These are phyloP conservation scores for Calonectria henricotiae DNA, from an alignment of 2,329 filamentous ascomycete genomes.

Conservation along the genomic window DNA sequence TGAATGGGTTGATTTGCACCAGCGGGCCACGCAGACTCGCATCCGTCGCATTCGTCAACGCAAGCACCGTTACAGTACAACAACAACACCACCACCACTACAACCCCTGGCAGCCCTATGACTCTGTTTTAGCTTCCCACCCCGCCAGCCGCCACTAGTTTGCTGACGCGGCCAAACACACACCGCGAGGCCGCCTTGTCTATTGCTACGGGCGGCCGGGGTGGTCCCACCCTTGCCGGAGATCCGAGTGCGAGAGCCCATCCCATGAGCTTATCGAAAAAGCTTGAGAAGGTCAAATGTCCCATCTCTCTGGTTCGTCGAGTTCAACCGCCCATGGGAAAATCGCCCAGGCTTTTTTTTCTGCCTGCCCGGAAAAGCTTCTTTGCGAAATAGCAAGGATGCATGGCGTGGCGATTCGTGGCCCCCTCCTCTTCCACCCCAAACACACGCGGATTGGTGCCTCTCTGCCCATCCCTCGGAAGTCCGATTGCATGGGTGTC, in stretches of 20 bases:
- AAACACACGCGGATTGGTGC: constrained; percentile 12
- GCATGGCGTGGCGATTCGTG: constrained; percentile 24
- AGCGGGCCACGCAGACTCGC: constrained; percentile 29
- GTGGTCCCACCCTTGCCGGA: constrained; percentile 25
- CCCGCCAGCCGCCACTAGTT: constrained; percentile 29
- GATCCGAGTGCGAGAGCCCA: constrained; percentile 28
- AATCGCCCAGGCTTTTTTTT: neutral
- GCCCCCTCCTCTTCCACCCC: neutral
- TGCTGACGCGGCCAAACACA: constrained; percentile 43
- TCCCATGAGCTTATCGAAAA: neutral
- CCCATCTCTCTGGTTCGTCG: constrained; percentile 11
- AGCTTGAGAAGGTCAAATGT: neutral
- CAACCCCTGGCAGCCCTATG: constrained; percentile 24
- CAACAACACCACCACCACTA: neutral
- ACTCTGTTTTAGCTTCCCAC: constrained; percentile 9
- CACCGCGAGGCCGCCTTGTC: constrained; percentile 21
- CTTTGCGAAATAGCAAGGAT: constrained; percentile 5
- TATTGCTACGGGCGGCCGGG: neutral
- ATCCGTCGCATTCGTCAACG: constrained; percentile 35
- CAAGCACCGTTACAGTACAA: neutral
- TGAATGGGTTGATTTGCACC: neutral
- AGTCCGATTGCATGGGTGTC: constrained; percentile 27
- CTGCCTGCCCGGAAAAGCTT: constrained; percentile 3
- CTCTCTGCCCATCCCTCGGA: constrained; percentile 7
- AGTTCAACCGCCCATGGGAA: too few species aligned